Evolutionary conservation across 2,329 filamentous ascomycete genomes (phyloP).

Genomic region (Huntiella abstrusa): DNA sequence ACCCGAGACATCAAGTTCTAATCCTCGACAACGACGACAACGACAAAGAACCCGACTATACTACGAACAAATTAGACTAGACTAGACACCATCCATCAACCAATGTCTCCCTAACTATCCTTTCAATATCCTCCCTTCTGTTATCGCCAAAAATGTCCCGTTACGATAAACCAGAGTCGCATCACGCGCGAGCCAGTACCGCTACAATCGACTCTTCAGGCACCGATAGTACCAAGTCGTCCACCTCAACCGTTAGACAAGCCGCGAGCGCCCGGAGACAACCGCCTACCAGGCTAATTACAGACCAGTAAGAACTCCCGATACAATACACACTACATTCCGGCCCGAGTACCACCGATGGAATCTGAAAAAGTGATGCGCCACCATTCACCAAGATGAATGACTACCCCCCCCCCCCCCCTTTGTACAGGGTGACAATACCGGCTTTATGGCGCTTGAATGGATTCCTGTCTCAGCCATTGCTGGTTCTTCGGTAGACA

Average conservation of each 20-base stretch:
- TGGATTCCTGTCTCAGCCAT: too few species aligned
- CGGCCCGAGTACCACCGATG: too few species aligned
- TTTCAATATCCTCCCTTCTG: background rate
- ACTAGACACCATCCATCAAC: too few species aligned
- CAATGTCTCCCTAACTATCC: background rate
- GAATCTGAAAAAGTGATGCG: too few species aligned
- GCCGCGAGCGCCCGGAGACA: slow-evolving; percentile 15
- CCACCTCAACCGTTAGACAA: slow-evolving; percentile 38
- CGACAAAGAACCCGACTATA: background rate
- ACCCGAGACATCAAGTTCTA: background rate
- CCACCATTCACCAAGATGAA: too few species aligned
- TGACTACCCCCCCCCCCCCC: too few species aligned
- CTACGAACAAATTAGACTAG: background rate
- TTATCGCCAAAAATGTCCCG: slow-evolving; percentile 34
- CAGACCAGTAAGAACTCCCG: slow-evolving; percentile 17
- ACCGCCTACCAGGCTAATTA: slow-evolving; percentile 17
- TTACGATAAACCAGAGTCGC: slow-evolving; percentile 30
- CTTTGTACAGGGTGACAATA: too few species aligned
- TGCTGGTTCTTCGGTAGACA: too few species aligned
- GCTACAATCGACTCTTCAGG: slow-evolving; percentile 36
- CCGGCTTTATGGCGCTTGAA: too few species aligned
- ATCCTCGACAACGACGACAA: background rate
- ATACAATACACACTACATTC: too few species aligned
- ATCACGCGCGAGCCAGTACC: slow-evolving; percentile 42
- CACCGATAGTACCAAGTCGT: slow-evolving; percentile 43